Evolutionary conservation across 768 basidiomycete species (phyloP).

Genomic region (Tulasnella sp.): DNA sequence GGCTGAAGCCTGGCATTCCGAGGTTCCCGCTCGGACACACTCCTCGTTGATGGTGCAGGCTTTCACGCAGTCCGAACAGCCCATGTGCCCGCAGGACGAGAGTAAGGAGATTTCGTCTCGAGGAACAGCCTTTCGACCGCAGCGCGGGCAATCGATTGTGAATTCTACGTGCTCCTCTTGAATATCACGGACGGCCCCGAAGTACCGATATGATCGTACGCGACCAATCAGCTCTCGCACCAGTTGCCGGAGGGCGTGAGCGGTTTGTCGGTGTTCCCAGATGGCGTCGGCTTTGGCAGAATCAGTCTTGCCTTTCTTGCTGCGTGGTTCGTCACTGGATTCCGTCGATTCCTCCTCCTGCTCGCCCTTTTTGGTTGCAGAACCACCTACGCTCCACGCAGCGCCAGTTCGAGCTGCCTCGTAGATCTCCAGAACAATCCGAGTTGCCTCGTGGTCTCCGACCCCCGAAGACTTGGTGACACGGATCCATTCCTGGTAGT

Average conservation of each 20-base stretch:
- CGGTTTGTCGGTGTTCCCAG: constrained; percentile 85
- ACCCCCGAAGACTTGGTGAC: constrained; percentile 64
- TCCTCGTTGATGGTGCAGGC: constrained; percentile 74
- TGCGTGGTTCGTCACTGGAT: constrained; percentile 35
- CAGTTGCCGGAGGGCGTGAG: constrained; percentile 80
- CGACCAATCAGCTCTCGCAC: constrained; percentile 89
- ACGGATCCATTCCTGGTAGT: constrained; percentile 75
- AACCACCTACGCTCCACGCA: constrained; percentile 33
- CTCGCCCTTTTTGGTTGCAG: constrained; percentile 33
- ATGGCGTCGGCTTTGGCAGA: constrained; percentile 56
- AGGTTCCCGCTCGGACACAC: constrained; percentile 67
- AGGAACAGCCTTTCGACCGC: constrained; percentile 58
- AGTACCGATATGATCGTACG: constrained; percentile 87
- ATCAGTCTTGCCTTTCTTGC: constrained; percentile 56
- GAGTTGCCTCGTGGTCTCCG: constrained; percentile 76
- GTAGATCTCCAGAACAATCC: constrained; percentile 56
- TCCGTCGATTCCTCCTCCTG: constrained; percentile 8
- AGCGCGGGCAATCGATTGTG: constrained; percentile 64
- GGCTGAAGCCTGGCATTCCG: constrained; percentile 77
- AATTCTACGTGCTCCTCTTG: constrained; percentile 54
- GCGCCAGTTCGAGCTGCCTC: constrained; percentile 58
- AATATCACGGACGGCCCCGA: constrained; percentile 85
- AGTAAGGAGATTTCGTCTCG: constrained; percentile 77
- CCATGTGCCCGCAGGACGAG: constrained; percentile 90
- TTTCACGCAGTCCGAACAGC: constrained; percentile 75